These are phyloP conservation scores for Myxozyma sirexii DNA, from an alignment of 805 yeast genomes.

Conservation along the genomic window DNA sequence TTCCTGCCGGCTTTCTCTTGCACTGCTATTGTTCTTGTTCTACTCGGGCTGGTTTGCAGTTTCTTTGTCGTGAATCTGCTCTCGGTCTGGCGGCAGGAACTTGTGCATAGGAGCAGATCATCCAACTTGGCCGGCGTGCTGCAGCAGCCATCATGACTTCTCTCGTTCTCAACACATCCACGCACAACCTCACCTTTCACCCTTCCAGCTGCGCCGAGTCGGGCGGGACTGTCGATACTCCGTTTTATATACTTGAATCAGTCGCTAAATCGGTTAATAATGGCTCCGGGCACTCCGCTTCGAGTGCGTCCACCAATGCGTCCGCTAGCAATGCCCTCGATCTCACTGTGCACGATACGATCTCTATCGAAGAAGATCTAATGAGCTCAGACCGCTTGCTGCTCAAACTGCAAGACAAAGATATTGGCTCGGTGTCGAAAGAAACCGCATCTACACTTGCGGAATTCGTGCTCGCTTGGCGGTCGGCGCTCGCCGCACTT, in stretches of 20 bases:
- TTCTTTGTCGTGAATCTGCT: no score
- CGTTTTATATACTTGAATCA: constrained; percentile 17
- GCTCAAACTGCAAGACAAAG: constrained; percentile 20
- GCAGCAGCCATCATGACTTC: background rate
- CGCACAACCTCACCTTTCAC: constrained; percentile 22
- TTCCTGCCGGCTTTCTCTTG: no score
- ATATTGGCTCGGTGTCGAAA: constrained; percentile 21
- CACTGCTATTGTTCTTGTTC: no score
- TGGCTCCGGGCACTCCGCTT: background rate
- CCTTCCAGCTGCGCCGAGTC: constrained; percentile 15
- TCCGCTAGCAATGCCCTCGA: constrained; percentile 9
- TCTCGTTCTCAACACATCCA: constrained; percentile 23
- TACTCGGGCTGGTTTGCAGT: no score
- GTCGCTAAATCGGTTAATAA: background rate
- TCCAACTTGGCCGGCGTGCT: background rate
- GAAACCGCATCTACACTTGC: constrained; percentile 32
- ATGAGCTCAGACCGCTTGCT: constrained; percentile 6
- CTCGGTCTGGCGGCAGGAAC: no score
- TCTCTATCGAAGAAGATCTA: constrained; percentile 25
- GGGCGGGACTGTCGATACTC: constrained; percentile 20
- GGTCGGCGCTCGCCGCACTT: constrained; percentile 36
- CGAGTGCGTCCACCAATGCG: constrained; percentile 1
- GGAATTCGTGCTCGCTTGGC: constrained; percentile 41
- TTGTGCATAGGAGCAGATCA: background rate
- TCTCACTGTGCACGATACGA: constrained; percentile 29